Evolutionary conservation across 2,329 filamentous ascomycete genomes (phyloP).

Genomic region (Volutella citrinella): DNA sequence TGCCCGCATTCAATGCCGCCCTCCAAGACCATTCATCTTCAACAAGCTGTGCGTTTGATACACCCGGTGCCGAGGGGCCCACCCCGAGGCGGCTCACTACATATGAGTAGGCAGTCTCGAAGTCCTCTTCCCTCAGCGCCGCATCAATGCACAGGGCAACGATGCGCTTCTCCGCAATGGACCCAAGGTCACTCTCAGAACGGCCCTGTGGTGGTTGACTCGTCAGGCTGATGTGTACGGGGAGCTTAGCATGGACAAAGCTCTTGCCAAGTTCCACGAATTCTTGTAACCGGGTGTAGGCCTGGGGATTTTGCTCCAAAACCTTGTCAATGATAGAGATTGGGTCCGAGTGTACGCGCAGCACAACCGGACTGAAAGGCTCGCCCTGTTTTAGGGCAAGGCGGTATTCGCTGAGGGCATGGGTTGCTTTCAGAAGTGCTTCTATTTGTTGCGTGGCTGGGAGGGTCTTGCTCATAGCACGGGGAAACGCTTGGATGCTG

Average conservation of each 20-base stretch:
- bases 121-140: constrained; percentile 72
- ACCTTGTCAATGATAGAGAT: constrained; percentile 70
- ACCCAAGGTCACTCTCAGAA: constrained; percentile 27
- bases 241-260: constrained; percentile 59
- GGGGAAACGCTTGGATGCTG: constrained; percentile 63
- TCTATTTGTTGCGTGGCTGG: constrained; percentile 54
- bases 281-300: constrained; percentile 73
- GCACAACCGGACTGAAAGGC: constrained; percentile 73
- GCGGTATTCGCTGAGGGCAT: constrained; percentile 72
- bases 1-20: constrained; percentile 74
- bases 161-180: constrained; percentile 60
- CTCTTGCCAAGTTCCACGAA: constrained; percentile 67
- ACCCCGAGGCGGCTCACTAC: constrained; percentile 65
- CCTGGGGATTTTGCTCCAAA: constrained; percentile 70
- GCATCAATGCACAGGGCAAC: constrained; percentile 79
- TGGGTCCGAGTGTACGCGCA: constrained; percentile 75
- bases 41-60: constrained; percentile 2
- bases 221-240: constrained; percentile 11
- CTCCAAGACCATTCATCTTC: constrained; percentile 73
- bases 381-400: constrained; percentile 77
- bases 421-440: constrained; percentile 68
- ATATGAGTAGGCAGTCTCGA: constrained; percentile 84
- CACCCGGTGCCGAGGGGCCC: constrained; percentile 13
- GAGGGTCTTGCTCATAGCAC: constrained; percentile 50
- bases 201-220: constrained; percentile 14